Base-by-base conservation (phyloP, 805 yeast species). In the Myxozyma mucilagina region DNA sequence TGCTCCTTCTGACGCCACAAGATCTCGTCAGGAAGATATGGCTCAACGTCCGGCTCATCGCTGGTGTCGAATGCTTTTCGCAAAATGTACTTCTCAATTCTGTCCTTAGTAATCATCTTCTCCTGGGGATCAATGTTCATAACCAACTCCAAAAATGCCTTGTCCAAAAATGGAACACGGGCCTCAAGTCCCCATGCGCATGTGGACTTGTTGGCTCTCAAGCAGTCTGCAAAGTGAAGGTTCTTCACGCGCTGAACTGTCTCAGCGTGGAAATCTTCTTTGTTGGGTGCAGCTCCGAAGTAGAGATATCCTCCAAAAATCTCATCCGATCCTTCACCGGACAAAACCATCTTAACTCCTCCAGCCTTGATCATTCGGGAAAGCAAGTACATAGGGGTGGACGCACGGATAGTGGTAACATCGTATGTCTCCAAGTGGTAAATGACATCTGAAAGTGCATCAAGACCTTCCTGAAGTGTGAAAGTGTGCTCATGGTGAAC, bases 141-240 rank as follows among this genome's bases (percentile, higher is more conserved):
- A 76, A 96, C 85, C 48, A 89, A 84, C 72, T 93, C 90, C 76
- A 94, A 80, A 84, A 94, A 94, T 75, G 86, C 82, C 80, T 86
- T 89, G 79, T 94, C 99, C 79, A 94, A 84, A 89, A 94, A 94
- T 69, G 99, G 99, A 69, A 94, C 99, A 80, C 99, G 89, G 64
- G 99, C 99, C 80, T 94, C 99, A 67, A 94, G 84, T 77, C 99
- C 99, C 99, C 99, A 94, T 47, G 99, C 98, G 97, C 94, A 90
- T 61, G 99, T 94, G 38, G 97, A 92, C 80, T 94, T 94, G 89
- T 94, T 94, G 67, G 99, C 99, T 78, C 99, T 87, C 75, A 94
- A 80, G 81, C 98, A 93, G 80, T 94, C 99, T 64, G 98, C 90
- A 70, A 86, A 86, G 78, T 94, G 97, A 78, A 94, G 83, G 93